Base-by-base conservation (phyloP, 1,139 yeast species). In the Scheffersomyces parashehatae region DNA sequence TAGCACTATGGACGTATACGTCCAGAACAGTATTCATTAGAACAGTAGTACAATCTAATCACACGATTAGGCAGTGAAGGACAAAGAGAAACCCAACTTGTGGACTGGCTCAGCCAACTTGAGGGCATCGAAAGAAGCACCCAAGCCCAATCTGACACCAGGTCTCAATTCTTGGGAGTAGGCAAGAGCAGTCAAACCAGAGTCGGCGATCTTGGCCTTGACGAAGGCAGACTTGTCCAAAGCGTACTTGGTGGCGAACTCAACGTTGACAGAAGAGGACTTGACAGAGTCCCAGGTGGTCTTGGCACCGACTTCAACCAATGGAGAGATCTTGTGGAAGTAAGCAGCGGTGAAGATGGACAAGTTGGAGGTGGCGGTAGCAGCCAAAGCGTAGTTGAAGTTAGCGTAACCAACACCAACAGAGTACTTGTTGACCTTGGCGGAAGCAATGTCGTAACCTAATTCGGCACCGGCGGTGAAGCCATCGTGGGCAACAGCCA, bases 381-480 rank as follows among this genome's bases (percentile, higher is more conserved):
- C 80, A 52, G 97, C 90, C 57, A 93, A 83, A 51, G 95, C 79
- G 83, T 90, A 91, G 60, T 82, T 79, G 58, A 93, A 87, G 67
- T 88, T 88, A 63, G 88, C 77, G 86, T 88, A 93, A 65, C 98
- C 99, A 61, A 88, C 79, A 62, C 96, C 97, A 53, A 91, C 87
- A 49, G 97, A 85, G 83, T 91, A 91, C 74, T 88, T 88, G 76
- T 95, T 87, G 67, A 95, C 86, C 73, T 88, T 81, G 63, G 97
- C 98, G 55, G 87, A 81, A 59, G 89, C 80, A 65, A 93, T 88
- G 75, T 95, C 98, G 79, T 93, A 93, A 63, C 96, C 95, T 65
- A 93, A 83, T 76, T 93, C 97, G 56, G 95, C 96, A 75, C 99
- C 99, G 59, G 93, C 95, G 58, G 95, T 83, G 81, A 90, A 86